Conservation (phyloP, 2,329 filamentous ascomycete species). For the Aspergillus intermedius region DNA sequence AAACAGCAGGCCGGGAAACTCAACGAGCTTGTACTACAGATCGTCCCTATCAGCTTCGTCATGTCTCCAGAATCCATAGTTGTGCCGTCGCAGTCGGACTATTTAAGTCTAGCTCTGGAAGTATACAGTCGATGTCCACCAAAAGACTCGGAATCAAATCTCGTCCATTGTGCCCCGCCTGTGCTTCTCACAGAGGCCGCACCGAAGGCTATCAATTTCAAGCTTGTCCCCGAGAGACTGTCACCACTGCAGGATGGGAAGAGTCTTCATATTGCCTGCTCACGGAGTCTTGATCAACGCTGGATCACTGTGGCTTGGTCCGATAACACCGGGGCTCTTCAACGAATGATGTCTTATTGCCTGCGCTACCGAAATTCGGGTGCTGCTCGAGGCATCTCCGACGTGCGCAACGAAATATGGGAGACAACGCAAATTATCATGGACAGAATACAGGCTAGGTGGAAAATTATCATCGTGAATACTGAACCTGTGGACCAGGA, state of each 20-base stretch:
- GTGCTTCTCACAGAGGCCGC: constrained; percentile 48
- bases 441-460: constrained; percentile 45
- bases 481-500: constrained; percentile 46
- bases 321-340: constrained; percentile 50
- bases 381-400: constrained; percentile 34
- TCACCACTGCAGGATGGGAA: constrained; percentile 53
- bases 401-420: constrained; percentile 54
- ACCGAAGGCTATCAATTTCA: constrained; percentile 51
- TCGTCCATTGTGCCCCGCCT: constrained; percentile 46
- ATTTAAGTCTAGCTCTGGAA: constrained; percentile 48
- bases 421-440: constrained; percentile 51
- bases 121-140: constrained; percentile 54
- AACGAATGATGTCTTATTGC: constrained; percentile 50
- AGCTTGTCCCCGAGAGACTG: constrained; percentile 45
- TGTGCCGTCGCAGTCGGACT: constrained; percentile 44
- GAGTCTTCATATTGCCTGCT: constrained; percentile 54
- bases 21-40: constrained; percentile 51
- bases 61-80: constrained; percentile 47
- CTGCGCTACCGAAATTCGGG: constrained; percentile 35
- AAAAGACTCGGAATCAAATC: constrained; percentile 25
- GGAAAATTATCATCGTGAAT: constrained; percentile 51
- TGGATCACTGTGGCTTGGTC: constrained; percentile 58
- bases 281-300: constrained; percentile 47
- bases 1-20: constrained; percentile 23
- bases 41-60: constrained; percentile 52